phyloP scores from a whole-genome alignment of 495 filamentous ascomycete genomes.

The Trichocladium antarcticum region DNA sequence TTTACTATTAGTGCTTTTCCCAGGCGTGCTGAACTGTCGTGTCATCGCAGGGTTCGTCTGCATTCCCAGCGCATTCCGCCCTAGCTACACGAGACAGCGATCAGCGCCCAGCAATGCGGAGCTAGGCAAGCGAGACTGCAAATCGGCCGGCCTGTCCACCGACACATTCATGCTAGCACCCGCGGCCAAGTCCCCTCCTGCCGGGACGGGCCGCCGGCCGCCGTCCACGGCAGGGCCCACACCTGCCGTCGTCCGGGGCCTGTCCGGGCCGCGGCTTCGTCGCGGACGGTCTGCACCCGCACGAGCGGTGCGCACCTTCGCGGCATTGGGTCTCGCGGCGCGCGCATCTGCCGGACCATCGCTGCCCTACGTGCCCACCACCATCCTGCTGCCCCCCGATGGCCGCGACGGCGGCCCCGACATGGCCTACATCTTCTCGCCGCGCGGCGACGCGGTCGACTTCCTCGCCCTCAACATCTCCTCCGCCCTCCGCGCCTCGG shows the following conservation, averaged over 20 bases:
- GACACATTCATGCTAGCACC: slow-evolving; percentile 1
- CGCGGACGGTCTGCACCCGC: slow-evolving; percentile 1
- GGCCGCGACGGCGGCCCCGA: slow-evolving; percentile 21
- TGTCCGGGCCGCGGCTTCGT: neutral
- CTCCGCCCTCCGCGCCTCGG: slow-evolving; percentile 39
- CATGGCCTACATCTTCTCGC: slow-evolving; percentile 50
- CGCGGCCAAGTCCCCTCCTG: neutral
- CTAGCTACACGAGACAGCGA: neutral
- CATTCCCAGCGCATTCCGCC: neutral
- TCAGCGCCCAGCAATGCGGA: neutral
- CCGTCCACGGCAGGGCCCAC: neutral
- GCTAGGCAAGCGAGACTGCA: slow-evolving; percentile 3
- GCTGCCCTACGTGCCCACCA: slow-evolving; percentile 67
- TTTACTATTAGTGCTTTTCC: too few species aligned
- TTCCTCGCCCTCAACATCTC: slow-evolving; percentile 58
- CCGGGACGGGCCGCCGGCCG: neutral
- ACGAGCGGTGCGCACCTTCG: neutral
- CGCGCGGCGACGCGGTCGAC: slow-evolving; percentile 34
- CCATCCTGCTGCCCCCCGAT: slow-evolving; percentile 41
- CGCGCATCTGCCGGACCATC: slow-evolving; percentile 6
- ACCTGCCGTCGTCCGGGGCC: neutral
- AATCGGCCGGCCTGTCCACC: neutral
- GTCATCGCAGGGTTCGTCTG: neutral
- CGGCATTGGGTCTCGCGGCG: neutral
- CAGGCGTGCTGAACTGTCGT: too few species aligned